Evolutionary conservation across 495 filamentous ascomycete species (phyloP).

Genomic region (Penicillium waksmanii): DNA sequence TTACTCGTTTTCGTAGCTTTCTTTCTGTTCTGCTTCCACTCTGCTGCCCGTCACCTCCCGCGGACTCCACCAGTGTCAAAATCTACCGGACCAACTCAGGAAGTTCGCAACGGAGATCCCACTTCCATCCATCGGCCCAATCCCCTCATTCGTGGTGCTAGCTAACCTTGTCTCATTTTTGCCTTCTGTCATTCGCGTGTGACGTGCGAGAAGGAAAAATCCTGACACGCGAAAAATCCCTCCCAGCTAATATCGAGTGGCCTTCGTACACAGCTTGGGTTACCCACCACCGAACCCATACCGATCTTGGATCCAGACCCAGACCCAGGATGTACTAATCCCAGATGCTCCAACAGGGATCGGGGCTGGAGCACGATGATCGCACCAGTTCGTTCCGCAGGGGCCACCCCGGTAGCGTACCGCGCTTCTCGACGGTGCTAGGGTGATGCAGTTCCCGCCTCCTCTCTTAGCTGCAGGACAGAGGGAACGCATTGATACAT

Average conservation of each 20-base stretch:
- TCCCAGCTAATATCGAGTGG: neutral
- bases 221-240: neutral
- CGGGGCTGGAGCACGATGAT: conserved; percentile 1
- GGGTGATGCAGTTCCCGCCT: neutral
- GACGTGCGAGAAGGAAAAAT: neutral
- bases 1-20: neutral
- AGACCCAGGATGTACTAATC: neutral
- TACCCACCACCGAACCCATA: neutral
- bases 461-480: neutral
- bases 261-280: too few relatives aligned
- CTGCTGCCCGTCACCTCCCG: conserved; percentile 6
- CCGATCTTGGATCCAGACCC: conserved; percentile 8
- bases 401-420: conserved; percentile 3
- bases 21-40: conserved; percentile 1
- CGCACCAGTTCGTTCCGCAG: conserved; percentile 3
- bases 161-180: conserved; percentile 21
- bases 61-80: conserved; percentile 17
- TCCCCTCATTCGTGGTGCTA: conserved; percentile 17
- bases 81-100: conserved; percentile 21
- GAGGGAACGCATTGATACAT: neutral
- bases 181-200: conserved; percentile 22
- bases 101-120: conserved; percentile 13
- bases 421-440: neutral
- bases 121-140: conserved; percentile 12
- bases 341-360: neutral